Base-by-base conservation (phyloP, 257 asterid species). In the Solanum medicagineum region DNA sequence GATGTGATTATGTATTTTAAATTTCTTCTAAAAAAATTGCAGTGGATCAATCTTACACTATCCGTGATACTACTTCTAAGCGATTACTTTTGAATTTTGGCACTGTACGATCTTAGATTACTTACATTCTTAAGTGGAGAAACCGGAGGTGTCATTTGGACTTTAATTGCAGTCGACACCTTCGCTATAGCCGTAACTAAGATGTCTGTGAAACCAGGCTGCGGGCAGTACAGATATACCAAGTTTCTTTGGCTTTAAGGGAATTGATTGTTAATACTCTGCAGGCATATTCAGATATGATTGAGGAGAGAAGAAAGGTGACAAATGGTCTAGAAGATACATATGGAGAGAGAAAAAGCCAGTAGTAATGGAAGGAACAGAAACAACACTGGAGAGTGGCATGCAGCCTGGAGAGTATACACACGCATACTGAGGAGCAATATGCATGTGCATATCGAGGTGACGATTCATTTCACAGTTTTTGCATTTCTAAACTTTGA, bases 251-350 rank as follows among this genome's bases (percentile, higher is more conserved):
- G 54, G 10, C 17, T 70, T 40, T 4, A 36, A 36, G 42, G 42
- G 42, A 4, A 51, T n/a, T 2, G 0, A 51, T 32, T 10, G 24
- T 2, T 19, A 13, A 17, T 24, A 42, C 36, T 32, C 36, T 32
- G 55, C 94, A 94, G 98, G 94, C 86, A 62, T 95, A 96, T 70
- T 80, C 95, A 10, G 89, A 92, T 77, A 95, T 93, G 99, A 95
- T 95, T 22, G 90, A 90, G 6, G 97, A 91, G 80, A 89, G 99
- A 84, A 89, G 95, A 84, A 91, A 90, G 88, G 92, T 93, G 51
- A 89, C 89, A 6, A 90, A 89, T n/a, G 98, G 99, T 19, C 73
- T 68, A 32, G 98, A 96, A 88, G 99, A 95, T 89, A 96, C 95
- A 16, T 96, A 92, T 51, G 98, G 99, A 54, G 84, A 26, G 82